phyloP scores from a whole-genome alignment of 2,329 filamentous ascomycete genomes.

The Diaporthe destruens region DNA sequence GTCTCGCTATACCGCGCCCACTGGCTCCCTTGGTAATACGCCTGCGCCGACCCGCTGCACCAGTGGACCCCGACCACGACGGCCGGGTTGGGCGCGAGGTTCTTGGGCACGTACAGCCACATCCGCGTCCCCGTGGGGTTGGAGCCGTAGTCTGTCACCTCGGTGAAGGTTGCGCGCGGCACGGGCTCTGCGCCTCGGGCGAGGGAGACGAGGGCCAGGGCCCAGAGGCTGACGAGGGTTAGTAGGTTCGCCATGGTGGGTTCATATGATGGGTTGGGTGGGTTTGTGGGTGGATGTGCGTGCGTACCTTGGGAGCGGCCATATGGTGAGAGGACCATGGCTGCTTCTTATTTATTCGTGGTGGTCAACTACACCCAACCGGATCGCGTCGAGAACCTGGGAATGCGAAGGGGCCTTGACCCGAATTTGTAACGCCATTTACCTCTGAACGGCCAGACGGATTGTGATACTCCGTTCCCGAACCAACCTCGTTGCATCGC shows the following conservation, averaged over 20 bases:
- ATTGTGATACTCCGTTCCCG: slow-evolving; percentile 14
- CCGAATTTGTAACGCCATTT: neutral
- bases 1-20: slow-evolving; percentile 60
- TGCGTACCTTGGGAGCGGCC: neutral
- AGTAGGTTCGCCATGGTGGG: slow-evolving; percentile 14
- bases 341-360: neutral
- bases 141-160: slow-evolving; percentile 45
- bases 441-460: slow-evolving; percentile 1
- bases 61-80: slow-evolving; percentile 56
- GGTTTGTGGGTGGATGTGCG: neutral
- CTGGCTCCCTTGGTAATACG: slow-evolving; percentile 61
- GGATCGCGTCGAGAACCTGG: no score
- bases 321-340: neutral
- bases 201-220: neutral
- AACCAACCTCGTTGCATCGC: slow-evolving; percentile 19
- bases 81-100: slow-evolving; percentile 4
- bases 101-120: slow-evolving; percentile 54
- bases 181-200: slow-evolving; percentile 2
- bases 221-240: slow-evolving; percentile 21
- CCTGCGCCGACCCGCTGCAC: slow-evolving; percentile 63
- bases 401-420: neutral
- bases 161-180: slow-evolving; percentile 20
- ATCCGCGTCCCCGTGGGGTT: slow-evolving; percentile 57
- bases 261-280: neutral
- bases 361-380: no score